These are phyloP conservation scores for Cystoisospora suis DNA, from an alignment of 169 alveolate genomes.

Conservation along the genomic window DNA sequence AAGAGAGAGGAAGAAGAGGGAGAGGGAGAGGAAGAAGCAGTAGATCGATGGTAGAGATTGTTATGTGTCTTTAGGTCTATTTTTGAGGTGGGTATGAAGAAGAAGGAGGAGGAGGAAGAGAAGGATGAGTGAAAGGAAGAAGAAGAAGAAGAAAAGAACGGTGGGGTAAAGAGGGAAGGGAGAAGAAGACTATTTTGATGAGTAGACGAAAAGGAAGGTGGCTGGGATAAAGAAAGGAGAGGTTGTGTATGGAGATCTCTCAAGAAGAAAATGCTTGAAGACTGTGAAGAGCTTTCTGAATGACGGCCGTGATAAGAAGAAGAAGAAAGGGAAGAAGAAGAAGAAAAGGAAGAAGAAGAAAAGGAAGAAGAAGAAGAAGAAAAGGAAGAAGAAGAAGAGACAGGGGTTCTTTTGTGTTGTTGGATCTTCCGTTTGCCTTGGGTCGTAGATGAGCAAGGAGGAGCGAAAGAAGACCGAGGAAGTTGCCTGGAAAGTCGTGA, in stretches of 20 bases:
- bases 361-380: not conserved
- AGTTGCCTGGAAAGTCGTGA: too few relatives aligned
- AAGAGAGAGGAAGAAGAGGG: not conserved
- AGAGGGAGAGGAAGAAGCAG: not conserved
- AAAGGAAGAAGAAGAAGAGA: not conserved
- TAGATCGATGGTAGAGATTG: too few relatives aligned
- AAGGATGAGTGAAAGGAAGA: not conserved
- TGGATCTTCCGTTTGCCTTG: too few relatives aligned
- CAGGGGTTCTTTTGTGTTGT: too few relatives aligned
- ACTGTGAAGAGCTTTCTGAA: too few relatives aligned
- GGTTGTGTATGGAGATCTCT: too few relatives aligned
- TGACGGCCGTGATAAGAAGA: too few relatives aligned
- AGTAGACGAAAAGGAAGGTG: not conserved
- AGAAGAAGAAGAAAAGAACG: not conserved
- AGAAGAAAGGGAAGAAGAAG: not conserved
- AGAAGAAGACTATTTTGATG: not conserved
- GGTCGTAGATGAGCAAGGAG: too few relatives aligned
- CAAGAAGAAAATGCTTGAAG: too few relatives aligned
- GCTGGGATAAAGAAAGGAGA: not conserved
- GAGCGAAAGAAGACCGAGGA: too few relatives aligned
- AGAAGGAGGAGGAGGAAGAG: not conserved
- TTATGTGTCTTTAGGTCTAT: too few relatives aligned
- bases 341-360: not conserved
- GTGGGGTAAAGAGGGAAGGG: not conserved
- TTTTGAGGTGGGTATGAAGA: not conserved